Evolutionary conservation across 108 stramenopile genomes (phyloP), one percentile per base, ranked within the genome.

Genomic region (Cyclotella choctawhatcheeana): DNA sequence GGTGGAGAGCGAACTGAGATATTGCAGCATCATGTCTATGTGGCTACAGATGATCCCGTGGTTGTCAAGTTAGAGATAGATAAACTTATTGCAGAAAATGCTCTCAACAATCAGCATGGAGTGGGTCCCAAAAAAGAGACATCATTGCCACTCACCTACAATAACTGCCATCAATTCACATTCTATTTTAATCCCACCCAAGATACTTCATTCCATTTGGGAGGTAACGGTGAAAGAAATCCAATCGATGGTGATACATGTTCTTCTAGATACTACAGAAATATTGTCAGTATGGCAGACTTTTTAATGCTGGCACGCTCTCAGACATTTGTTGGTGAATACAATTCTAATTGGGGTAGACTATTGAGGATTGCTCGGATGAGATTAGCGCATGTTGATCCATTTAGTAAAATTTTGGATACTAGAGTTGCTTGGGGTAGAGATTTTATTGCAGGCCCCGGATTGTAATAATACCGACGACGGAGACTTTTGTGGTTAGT

Each of bases 321-420:
- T 6, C 44, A 58, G 7, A 79, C 78, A 1, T 79, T 79, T 37
- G 69, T 71, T 70, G 82, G 82, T 5, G 82, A 83, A 55, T 79
- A 52, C 44, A 83, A 80, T 52, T 69, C 67, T 21, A 83, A 83
- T 55, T 83, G 82, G 82, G 82, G 82, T 3, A 64, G 61, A 51
- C 40, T 79, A 27, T 25, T 79, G 27, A 54, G 78, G 17, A 53
- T 52, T 6, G 33, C 65, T 43, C 63, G 73, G 40, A 43, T 63
- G 50, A n/a, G 61, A 0, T 25, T 73, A 55, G 25, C 35, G 16
- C 24, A 73, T 64, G 55, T 16, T 22, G 29, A 48, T 17, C 33
- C 37, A 26, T 27, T 55, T 32, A 64, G 64, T 37, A 44, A 17
- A 10, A 33, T 47, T 35, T 63, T 72, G 51, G 71, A 72, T 63